Evolutionary conservation across 2,329 filamentous ascomycete genomes (phyloP).

Genomic region (Akanthomyces muscarius): DNA sequence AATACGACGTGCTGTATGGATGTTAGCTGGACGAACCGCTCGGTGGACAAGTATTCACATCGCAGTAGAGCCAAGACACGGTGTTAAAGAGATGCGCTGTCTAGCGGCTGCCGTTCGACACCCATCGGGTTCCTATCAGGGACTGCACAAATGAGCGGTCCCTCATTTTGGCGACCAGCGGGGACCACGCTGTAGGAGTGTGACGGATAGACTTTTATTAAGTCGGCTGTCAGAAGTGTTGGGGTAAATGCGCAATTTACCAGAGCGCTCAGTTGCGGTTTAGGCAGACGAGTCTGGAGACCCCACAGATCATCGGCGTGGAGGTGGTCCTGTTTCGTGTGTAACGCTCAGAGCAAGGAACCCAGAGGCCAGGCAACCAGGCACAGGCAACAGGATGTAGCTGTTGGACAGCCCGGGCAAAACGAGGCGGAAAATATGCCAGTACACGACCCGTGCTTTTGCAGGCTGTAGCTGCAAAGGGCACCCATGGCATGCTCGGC

Average conservation of each 20-base stretch:
- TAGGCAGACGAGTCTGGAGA: conserved; percentile 9
- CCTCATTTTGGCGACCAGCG: not conserved
- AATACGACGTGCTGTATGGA: too few species aligned
- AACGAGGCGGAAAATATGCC: not conserved
- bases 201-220: too few species aligned
- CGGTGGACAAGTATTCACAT: too few species aligned
- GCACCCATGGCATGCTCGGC: not conserved
- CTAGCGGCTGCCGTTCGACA: too few species aligned
- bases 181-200: not conserved
- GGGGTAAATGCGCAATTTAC: not conserved
- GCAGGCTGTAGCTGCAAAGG: not conserved
- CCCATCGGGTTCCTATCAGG: not conserved
- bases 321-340: not conserved
- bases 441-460: not conserved
- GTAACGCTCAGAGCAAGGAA: not conserved
- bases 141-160: not conserved
- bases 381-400: not conserved
- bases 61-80: too few species aligned
- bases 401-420: not conserved
- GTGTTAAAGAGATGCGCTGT: too few species aligned
- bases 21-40: too few species aligned
- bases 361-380: too few species aligned
- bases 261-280: not conserved
- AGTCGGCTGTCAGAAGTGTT: not conserved
- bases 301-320: conserved; percentile 12